A percentile compares a stretch with the other conserved stretches of the same genome.
phyloP scores from a whole-genome alignment of 495 filamentous ascomycete species.

The Aeminium ludgeri region DNA sequence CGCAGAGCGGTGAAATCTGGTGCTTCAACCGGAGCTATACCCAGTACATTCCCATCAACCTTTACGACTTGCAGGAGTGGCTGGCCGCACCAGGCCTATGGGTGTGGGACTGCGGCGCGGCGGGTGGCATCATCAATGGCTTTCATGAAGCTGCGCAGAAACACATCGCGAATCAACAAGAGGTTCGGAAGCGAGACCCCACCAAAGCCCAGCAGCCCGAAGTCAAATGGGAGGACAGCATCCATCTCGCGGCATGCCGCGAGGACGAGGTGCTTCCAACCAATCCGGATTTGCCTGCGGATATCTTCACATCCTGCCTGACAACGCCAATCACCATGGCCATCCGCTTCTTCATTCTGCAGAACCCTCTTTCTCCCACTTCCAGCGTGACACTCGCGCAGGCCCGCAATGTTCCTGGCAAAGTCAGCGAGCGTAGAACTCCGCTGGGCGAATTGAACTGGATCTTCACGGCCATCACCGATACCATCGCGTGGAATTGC shows the following conservation, averaged over 20 bases:
- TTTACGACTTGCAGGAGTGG: slow-evolving; percentile 94
- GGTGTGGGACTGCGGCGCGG: slow-evolving; percentile 94
- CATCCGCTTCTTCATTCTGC: slow-evolving; percentile 79
- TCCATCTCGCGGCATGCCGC: slow-evolving; percentile 83
- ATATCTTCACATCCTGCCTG: slow-evolving; percentile 90
- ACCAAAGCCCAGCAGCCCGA: slow-evolving; percentile 37
- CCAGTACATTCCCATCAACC: slow-evolving; percentile 91
- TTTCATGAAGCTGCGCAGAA: slow-evolving; percentile 89
- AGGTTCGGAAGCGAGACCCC: slow-evolving; percentile 54
- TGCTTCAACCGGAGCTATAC: slow-evolving; percentile 98
- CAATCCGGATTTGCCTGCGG: slow-evolving; percentile 86
- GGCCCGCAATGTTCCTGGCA: slow-evolving; percentile 64
- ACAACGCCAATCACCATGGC: slow-evolving; percentile 97
- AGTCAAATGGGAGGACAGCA: slow-evolving; percentile 57
- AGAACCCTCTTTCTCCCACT: slow-evolving; percentile 56
- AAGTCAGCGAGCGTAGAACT: slow-evolving; percentile 81
- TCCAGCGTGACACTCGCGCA: slow-evolving; percentile 59
- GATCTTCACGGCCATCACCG: slow-evolving; percentile 98
- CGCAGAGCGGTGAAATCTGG: slow-evolving; percentile 93
- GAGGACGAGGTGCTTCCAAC: slow-evolving; percentile 85
- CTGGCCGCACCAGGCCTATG: slow-evolving; percentile 88
- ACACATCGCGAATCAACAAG: slow-evolving; percentile 70
- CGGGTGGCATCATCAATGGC: slow-evolving; percentile 85
- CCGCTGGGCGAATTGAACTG: slow-evolving; percentile 94
- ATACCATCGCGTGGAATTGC: slow-evolving; percentile 97